Percentiles rank a stretch among this genome's conserved stretches.
phyloP scores from a whole-genome alignment of 2,329 filamentous ascomycete genomes.

The Pleoardoris graminearum region DNA sequence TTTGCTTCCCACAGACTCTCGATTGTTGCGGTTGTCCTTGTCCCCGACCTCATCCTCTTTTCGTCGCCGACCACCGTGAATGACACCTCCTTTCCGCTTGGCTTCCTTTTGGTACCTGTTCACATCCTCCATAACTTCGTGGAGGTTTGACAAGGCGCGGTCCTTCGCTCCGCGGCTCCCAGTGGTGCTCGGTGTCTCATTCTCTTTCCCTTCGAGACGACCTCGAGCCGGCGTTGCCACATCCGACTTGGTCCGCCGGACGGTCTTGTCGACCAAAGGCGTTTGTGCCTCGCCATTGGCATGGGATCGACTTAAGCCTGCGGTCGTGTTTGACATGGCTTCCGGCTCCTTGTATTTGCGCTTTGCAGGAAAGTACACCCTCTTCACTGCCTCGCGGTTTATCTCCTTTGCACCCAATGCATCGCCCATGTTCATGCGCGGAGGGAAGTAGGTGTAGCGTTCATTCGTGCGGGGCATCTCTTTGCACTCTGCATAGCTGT shows the following conservation, averaged over 20 bases:
- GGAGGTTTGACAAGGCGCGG: conserved; percentile 75
- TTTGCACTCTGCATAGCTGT: conserved; percentile 90
- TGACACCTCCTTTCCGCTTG: conserved; percentile 73
- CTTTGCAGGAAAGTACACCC: conserved; percentile 59
- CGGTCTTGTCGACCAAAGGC: conserved; percentile 28
- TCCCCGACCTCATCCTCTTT: conserved; percentile 45
- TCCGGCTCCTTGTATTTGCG: conserved; percentile 28
- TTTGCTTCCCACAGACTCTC: conserved; percentile 49
- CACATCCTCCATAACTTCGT: conserved; percentile 80
- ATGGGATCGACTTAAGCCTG: conserved; percentile 15
- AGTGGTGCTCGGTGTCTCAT: conserved; percentile 75
- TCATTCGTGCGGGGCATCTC: conserved; percentile 71
- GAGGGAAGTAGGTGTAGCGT: conserved; percentile 84
- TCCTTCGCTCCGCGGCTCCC: conserved; percentile 86
- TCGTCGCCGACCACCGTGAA: conserved; percentile 56
- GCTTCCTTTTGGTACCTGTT: conserved; percentile 90
- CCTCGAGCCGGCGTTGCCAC: conserved; percentile 57
- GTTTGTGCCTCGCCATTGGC: conserved; percentile 28
- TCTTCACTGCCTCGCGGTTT: conserved; percentile 72
- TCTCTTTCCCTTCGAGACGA: conserved; percentile 68
- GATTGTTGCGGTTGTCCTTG: conserved; percentile 34
- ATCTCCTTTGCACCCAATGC: conserved; percentile 88
- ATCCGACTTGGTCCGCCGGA: conserved; percentile 31
- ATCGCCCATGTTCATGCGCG: conserved; percentile 87
- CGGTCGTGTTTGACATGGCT: conserved; percentile 24